A percentile compares a stretch with the other conserved stretches of the same genome.
Evolutionary conservation across 2,329 filamentous ascomycete species (phyloP).

Genomic region (Sodiomyces alkalinus): DNA sequence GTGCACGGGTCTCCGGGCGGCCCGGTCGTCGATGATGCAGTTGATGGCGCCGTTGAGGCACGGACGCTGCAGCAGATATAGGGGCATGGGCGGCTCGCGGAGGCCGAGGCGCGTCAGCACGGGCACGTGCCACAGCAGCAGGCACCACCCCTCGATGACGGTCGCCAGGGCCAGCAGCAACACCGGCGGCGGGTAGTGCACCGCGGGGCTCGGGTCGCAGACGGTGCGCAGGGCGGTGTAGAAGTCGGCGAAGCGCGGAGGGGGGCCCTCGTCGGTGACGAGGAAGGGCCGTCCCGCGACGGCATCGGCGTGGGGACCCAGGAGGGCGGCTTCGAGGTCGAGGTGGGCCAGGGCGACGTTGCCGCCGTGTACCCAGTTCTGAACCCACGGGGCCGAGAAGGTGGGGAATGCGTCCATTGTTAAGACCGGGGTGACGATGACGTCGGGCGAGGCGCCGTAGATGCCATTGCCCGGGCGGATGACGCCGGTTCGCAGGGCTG

Average conservation of each 20-base stretch:
- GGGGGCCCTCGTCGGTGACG: constrained; percentile 33
- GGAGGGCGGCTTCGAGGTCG: constrained; percentile 33
- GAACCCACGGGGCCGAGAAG: constrained; percentile 28
- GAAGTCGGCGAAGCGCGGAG: constrained; percentile 23
- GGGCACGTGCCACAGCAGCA: constrained; percentile 13
- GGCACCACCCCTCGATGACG: constrained; percentile 19
- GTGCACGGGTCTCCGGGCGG: constrained; percentile 18
- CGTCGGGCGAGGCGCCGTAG: constrained; percentile 32
- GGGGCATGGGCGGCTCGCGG: constrained; percentile 17
- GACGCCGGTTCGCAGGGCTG: constrained; percentile 32
- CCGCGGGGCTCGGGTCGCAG: constrained; percentile 15
- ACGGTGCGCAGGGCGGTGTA: constrained; percentile 18
- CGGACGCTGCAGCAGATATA: constrained; percentile 24
- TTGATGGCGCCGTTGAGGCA: constrained; percentile 20
- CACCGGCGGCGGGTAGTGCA: constrained; percentile 18
- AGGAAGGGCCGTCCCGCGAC: constrained; percentile 31
- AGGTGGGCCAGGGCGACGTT: constrained; percentile 40
- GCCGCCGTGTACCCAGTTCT: constrained; percentile 32
- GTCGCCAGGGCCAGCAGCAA: constrained; percentile 22
- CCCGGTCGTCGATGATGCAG: constrained; percentile 19
- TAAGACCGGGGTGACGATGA: constrained; percentile 21
- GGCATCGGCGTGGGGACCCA: constrained; percentile 17
- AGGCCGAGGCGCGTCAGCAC: constrained; percentile 12
- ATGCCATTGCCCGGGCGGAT: constrained; percentile 38
- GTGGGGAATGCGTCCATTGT: too few species aligned